Conservation (phyloP, 495 filamentous ascomycete species). For the Opeltia flavorubescens region DNA sequence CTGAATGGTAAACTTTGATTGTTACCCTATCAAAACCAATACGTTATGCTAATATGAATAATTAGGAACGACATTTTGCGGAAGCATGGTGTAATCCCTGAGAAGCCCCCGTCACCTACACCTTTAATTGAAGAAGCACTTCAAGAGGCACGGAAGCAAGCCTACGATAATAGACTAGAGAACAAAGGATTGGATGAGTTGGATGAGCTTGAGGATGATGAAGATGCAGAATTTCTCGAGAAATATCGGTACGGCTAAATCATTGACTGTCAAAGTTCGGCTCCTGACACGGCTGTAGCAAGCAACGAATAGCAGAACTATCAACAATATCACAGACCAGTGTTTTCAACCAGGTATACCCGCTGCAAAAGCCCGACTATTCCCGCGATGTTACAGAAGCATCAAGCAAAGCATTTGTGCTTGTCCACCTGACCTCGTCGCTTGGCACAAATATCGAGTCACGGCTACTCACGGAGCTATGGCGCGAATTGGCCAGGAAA, state of each 20-base stretch:
- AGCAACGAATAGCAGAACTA: slow-evolving; percentile 73
- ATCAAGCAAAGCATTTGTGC: slow-evolving; percentile 54
- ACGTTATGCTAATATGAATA: slow-evolving; percentile 3
- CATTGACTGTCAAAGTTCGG: slow-evolving; percentile 1
- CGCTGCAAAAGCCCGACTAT: slow-evolving; percentile 87
- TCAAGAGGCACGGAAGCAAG: slow-evolving; percentile 58
- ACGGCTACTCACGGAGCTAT: slow-evolving; percentile 67
- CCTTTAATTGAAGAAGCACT: slow-evolving; percentile 94
- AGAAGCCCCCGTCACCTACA: slow-evolving; percentile 88
- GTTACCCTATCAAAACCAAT: slow-evolving; percentile 6
- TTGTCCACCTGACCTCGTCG: slow-evolving; percentile 76
- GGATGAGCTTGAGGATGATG: slow-evolving; percentile 85
- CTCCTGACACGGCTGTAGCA: slow-evolving; percentile 24
- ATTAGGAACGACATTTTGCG: slow-evolving; percentile 96
- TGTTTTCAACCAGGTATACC: slow-evolving; percentile 80
- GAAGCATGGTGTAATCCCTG: slow-evolving; percentile 88
- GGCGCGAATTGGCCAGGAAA: slow-evolving; percentile 66
- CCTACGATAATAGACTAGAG: slow-evolving; percentile 81
- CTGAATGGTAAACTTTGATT: slow-evolving; percentile 62
- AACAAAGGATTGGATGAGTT: slow-evolving; percentile 89
- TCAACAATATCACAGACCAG: slow-evolving; percentile 56
- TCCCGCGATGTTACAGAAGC: slow-evolving; percentile 83
- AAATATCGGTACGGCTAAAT: slow-evolving; percentile 48
- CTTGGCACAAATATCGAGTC: slow-evolving; percentile 70
- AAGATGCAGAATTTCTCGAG: slow-evolving; percentile 82